Conservation (phyloP, 176 grass and related monocot species). For the Musa itinerans region DNA sequence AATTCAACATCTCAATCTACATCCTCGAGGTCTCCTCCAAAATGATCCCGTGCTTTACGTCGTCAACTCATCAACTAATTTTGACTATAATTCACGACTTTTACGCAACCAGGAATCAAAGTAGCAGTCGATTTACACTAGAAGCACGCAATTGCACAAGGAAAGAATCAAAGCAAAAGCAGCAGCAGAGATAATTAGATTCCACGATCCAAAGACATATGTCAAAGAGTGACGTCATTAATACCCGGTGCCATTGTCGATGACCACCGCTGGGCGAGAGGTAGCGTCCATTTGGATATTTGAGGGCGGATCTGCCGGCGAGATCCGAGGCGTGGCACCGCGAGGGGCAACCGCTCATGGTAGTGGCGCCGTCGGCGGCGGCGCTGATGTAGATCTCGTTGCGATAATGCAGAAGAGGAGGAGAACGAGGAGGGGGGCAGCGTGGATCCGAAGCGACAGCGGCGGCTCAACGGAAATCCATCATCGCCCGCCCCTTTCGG, state of each 20-base stretch:
- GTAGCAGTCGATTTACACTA: neutral
- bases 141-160: neutral
- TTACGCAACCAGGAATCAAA: neutral
- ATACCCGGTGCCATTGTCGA: slow-evolving; percentile 96
- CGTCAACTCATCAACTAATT: neutral
- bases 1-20: neutral
- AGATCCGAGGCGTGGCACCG: slow-evolving; percentile 15
- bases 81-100: neutral
- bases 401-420: neutral
- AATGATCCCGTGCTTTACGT: neutral
- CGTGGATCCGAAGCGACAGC: slow-evolving; percentile 2
- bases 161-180: neutral
- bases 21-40: neutral
- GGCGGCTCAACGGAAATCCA: neutral
- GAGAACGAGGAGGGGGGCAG: neutral
- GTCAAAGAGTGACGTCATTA: neutral
- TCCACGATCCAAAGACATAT: neutral
- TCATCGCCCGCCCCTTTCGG: neutral
- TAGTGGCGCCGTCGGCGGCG: slow-evolving; percentile 9
- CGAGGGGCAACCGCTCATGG: slow-evolving; percentile 9
- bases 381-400: neutral
- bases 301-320: slow-evolving; percentile 1
- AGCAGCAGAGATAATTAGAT: neutral
- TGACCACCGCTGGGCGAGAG: slow-evolving; percentile 76
- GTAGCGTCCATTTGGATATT: slow-evolving; percentile 48